Evolutionary conservation across 2,329 filamentous ascomycete species (phyloP).

Genomic region (Macrophomina pseudophaseolina): DNA sequence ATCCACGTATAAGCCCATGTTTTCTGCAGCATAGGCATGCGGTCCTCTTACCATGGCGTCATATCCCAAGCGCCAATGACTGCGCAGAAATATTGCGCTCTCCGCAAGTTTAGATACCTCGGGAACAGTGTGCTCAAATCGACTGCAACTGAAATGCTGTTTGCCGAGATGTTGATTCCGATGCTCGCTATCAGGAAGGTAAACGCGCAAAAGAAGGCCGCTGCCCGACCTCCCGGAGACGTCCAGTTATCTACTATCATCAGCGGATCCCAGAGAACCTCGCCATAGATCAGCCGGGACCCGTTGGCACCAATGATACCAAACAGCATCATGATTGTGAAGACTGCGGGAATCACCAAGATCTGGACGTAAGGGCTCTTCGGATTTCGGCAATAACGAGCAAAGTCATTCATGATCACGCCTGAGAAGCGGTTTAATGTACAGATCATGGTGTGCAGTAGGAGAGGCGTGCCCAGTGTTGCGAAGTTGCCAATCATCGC

Average conservation of each 20-base stretch:
- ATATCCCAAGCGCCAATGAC: slow-evolving; percentile 28
- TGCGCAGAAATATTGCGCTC: slow-evolving; percentile 28
- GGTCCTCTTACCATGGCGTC: slow-evolving; percentile 16
- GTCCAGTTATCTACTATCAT: slow-evolving; percentile 33
- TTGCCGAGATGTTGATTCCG: slow-evolving; percentile 32
- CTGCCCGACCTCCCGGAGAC: slow-evolving; percentile 30
- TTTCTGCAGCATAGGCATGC: too few species aligned
- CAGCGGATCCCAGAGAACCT: slow-evolving; percentile 34
- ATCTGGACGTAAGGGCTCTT: slow-evolving; percentile 42
- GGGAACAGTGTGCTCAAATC: slow-evolving; percentile 27
- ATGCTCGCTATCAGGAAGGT: slow-evolving; percentile 24
- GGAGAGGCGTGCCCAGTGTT: slow-evolving; percentile 30
- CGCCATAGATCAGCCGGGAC: slow-evolving; percentile 29
- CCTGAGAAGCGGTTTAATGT: slow-evolving; percentile 34
- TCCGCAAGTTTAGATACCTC: slow-evolving; percentile 25
- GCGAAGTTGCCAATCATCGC: slow-evolving; percentile 39
- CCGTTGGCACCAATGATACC: slow-evolving; percentile 36
- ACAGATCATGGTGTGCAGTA: slow-evolving; percentile 28
- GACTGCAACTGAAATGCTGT: slow-evolving; percentile 33
- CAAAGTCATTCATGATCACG: slow-evolving; percentile 30
- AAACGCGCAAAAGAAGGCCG: slow-evolving; percentile 33
- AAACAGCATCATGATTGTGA: slow-evolving; percentile 35
- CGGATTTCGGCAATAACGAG: slow-evolving; percentile 30
- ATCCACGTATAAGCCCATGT: too few species aligned
- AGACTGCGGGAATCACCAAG: slow-evolving; percentile 39